phyloP scores from a whole-genome alignment of 345 rosid species.

The Acer campestre region DNA sequence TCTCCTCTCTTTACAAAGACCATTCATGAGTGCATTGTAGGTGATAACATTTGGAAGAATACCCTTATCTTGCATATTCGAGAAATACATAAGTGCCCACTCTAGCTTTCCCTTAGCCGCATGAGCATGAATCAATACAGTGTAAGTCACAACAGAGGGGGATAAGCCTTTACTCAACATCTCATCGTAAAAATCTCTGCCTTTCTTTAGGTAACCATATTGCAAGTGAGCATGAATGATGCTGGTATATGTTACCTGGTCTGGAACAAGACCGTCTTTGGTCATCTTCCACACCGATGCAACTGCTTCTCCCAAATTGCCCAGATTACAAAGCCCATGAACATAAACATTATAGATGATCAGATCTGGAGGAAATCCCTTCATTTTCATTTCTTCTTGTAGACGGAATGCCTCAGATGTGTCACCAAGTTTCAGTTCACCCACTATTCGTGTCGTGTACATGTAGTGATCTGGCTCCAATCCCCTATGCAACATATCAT shows the following conservation, averaged over 20 bases:
- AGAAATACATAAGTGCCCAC: slow-evolving; percentile 51
- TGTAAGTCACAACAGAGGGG: slow-evolving; percentile 71
- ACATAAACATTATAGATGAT: slow-evolving; percentile 58
- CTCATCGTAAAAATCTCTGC: slow-evolving; percentile 46
- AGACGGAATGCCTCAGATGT: slow-evolving; percentile 47
- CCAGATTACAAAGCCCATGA: slow-evolving; percentile 52
- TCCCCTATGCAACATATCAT: slow-evolving; percentile 62
- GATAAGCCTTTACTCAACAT: slow-evolving; percentile 51
- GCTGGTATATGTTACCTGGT: slow-evolving; percentile 67
- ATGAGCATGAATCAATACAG: slow-evolving; percentile 69
- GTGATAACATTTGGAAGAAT: slow-evolving; percentile 68
- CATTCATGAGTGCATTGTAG: slow-evolving; percentile 65
- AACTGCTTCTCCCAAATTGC: slow-evolving; percentile 48
- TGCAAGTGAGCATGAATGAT: slow-evolving; percentile 56
- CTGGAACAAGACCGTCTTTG: slow-evolving; percentile 51
- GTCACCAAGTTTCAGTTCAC: slow-evolving; percentile 59
- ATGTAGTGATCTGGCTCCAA: slow-evolving; percentile 57
- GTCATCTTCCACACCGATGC: slow-evolving; percentile 52
- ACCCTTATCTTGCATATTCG: slow-evolving; percentile 59
- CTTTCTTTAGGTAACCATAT: slow-evolving; percentile 51
- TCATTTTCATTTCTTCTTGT: slow-evolving; percentile 61
- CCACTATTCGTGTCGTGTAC: slow-evolving; percentile 50
- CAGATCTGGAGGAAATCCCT: slow-evolving; percentile 52
- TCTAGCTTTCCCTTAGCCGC: slow-evolving; percentile 55
- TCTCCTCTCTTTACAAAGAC: slow-evolving; percentile 57